Evolutionary conservation across 495 filamentous ascomycete species (phyloP), one percentile per base, ranked within the genome.

Genomic region (Penicillium lividum): DNA sequence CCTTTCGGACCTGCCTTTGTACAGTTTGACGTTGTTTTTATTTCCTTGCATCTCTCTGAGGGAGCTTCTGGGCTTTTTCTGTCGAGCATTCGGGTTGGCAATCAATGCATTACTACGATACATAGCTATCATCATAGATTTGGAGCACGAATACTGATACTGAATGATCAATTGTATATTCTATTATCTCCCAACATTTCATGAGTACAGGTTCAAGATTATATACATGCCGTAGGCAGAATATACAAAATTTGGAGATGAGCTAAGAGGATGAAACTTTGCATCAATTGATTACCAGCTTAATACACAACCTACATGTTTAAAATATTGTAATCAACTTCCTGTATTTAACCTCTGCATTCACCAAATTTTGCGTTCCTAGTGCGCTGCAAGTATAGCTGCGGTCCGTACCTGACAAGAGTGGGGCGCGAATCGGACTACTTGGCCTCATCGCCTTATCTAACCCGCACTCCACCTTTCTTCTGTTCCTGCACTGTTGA

Each of bases 361-460:
- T 22, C 22, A 22, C 2, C 1, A 22, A 22, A 22, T 22, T 2
- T 22, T 22, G 22, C 22, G 22, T 22, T 22, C 22, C 22, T 22
- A 22, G 33, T 11, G 33, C 33, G 33, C 33, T 36, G 22, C 27
- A 47, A 29, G 11, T 10, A 22, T n/a, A 22, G 44, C 44, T 22
- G 44, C 15, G 10, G 11, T 40, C 11, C 48, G 51, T 58, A 46
- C 50, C 43, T 59, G 57, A 29, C 43, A 45, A 45, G 16, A 46
- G 46, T 45, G 45, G 50, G 57, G 54, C 57, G 27, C 34, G 45
- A 67, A 64, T 64, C 66, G 66, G 71, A 45, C 61, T 72, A 75
- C 65, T 75, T 77, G 73, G 73, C 73, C 73, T 73, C 67, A 68
- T 67, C 60, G 57, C 56, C 59, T 67, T 68, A 58, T 63, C 46